Evolutionary conservation across 169 alveolate genomes (phyloP).

Genomic region (Eimeria acervulina): DNA sequence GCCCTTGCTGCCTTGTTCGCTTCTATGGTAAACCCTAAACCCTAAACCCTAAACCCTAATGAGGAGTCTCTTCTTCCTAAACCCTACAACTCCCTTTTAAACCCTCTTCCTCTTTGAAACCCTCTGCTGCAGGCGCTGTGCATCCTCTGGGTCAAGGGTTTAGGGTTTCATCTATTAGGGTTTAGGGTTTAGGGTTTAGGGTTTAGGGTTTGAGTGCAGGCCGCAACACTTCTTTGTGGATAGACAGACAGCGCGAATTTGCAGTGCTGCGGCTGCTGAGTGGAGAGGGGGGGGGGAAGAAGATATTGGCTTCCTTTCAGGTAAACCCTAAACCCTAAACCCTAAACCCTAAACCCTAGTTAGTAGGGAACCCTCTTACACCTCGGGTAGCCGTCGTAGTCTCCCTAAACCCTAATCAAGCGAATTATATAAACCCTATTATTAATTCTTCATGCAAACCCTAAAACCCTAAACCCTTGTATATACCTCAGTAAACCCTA

Average conservation of each 20-base stretch:
- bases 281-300: neutral
- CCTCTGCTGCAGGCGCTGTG: neutral
- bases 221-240: conserved; percentile 12
- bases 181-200: conserved; percentile 20
- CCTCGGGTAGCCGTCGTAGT: too few species aligned
- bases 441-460: too few species aligned
- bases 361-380: too few species aligned
- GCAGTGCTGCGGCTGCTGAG: neutral
- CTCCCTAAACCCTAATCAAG: too few species aligned
- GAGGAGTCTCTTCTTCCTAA: too few species aligned
- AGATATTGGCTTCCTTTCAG: neutral
- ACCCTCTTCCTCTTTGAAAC: too few species aligned
- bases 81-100: too few species aligned
- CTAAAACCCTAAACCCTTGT: too few species aligned
- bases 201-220: conserved; percentile 12
- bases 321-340: conserved; percentile 33
- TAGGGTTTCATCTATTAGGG: neutral
- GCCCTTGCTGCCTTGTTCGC: conserved; percentile 26
- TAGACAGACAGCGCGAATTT: neutral
- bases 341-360: conserved; percentile 11
- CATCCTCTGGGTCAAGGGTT: neutral
- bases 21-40: conserved; percentile 8
- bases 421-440: too few species aligned
- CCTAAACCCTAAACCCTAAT: too few species aligned
- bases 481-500: too few species aligned